Conservation (phyloP, 169 alveolate genomes). For the Plasmodium coatneyi region DNA sequence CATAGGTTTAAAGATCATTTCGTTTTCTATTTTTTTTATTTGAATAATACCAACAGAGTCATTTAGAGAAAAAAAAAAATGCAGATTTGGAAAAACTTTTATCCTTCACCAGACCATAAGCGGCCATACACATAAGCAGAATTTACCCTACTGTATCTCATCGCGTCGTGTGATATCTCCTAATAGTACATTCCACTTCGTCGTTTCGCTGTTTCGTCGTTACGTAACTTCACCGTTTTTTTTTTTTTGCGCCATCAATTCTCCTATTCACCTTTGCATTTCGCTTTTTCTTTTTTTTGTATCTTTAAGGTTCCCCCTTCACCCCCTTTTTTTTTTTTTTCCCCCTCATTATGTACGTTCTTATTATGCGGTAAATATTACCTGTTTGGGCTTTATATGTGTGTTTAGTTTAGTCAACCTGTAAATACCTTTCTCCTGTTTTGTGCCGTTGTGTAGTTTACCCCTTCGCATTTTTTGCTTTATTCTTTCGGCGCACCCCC, state of each 20-base stretch:
- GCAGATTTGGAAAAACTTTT: background rate
- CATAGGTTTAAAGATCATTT: conserved; percentile 43
- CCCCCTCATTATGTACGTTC: background rate
- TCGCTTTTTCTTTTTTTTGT: conserved; percentile 42
- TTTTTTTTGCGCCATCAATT: conserved; percentile 1
- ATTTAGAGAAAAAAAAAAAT: background rate
- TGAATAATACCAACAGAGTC: conserved; percentile 7
- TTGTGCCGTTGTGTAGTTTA: background rate
- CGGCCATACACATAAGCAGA: background rate
- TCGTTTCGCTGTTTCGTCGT: background rate
- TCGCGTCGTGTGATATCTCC: background rate
- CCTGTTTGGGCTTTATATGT: conserved; percentile 64
- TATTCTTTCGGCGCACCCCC: background rate
- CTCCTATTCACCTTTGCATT: background rate
- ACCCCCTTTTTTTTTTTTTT: background rate
- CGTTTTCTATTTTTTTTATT: conserved; percentile 16
- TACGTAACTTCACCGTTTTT: background rate
- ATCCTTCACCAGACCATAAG: background rate
- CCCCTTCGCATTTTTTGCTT: background rate
- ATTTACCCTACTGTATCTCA: background rate
- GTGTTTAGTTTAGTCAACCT: conserved; percentile 24
- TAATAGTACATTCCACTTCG: background rate
- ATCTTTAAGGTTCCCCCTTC: conserved; percentile 37
- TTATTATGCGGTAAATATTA: conserved; percentile 12
- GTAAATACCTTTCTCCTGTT: background rate